Percentiles rank a stretch among this genome's conserved stretches.
These are phyloP conservation scores for Chenopodium formosanum DNA, from an alignment of 148 eudicot genomes.

Conservation along the genomic window DNA sequence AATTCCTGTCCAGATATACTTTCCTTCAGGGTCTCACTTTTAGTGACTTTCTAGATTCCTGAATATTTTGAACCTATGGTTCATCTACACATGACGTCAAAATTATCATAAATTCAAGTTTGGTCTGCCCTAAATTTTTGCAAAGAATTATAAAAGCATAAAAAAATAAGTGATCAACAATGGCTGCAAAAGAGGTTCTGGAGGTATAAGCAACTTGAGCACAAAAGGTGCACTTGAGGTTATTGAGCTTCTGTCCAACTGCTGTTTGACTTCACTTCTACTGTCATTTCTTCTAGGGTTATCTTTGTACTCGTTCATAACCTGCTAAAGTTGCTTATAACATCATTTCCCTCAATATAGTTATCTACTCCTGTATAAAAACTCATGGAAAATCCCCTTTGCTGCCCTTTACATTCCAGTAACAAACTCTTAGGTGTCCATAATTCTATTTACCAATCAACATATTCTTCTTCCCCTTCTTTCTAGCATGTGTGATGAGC, in stretches of 20 bases:
- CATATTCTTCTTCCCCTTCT: no score
- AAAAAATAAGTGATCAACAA: not conserved
- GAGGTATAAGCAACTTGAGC: not conserved
- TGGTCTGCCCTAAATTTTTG: not conserved
- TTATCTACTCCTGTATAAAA: no score
- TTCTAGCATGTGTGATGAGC: no score
- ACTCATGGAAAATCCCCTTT: no score
- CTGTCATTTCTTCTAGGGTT: not conserved
- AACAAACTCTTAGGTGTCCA: no score
- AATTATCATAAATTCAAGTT: not conserved
- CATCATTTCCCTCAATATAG: no score
- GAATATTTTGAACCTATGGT: not conserved
- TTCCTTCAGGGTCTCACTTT: not conserved
- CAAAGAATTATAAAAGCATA: not conserved
- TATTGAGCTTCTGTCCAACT: not conserved
- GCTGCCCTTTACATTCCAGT: no score
- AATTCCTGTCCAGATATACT: not conserved
- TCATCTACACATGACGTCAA: not conserved
- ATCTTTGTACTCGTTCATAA: not conserved
- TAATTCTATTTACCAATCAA: no score
- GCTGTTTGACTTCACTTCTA: not conserved
- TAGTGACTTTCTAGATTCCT: not conserved
- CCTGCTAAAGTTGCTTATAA: not conserved
- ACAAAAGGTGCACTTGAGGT: not conserved
- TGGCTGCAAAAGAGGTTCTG: not conserved